A percentile compares a stretch with the other conserved stretches of the same genome.
phyloP scores from a whole-genome alignment of 345 rosid genomes.

The Atalantia buxifolia region DNA sequence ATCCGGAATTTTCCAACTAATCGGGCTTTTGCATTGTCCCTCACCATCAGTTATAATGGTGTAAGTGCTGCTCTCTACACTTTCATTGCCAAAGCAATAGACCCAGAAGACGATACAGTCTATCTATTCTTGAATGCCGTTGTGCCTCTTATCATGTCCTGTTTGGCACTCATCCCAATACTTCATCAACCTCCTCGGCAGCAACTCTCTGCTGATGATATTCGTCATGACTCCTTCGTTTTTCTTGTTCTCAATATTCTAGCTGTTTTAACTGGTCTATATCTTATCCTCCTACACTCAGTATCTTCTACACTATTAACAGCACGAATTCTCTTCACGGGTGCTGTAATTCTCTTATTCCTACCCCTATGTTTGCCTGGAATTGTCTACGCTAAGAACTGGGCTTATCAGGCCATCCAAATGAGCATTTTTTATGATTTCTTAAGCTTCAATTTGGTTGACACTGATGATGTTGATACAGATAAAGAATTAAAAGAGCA shows the following conservation, averaged over 20 bases:
- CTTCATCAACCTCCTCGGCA: constrained; percentile 45
- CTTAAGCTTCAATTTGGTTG: constrained; percentile 42
- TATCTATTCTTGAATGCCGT: constrained; percentile 63
- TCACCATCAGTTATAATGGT: constrained; percentile 72
- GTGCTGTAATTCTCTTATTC: constrained; percentile 47
- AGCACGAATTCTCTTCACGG: constrained; percentile 49
- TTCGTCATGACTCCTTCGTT: constrained; percentile 37
- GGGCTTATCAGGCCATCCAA: constrained; percentile 29
- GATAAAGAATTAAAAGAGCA: constrained; percentile 37
- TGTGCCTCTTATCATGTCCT: constrained; percentile 49
- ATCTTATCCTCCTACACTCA: constrained; percentile 57
- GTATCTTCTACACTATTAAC: constrained; percentile 26
- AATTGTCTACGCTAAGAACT: constrained; percentile 46
- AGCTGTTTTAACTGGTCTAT: constrained; percentile 64
- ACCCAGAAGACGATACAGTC: constrained; percentile 35
- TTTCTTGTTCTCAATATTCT: constrained; percentile 51
- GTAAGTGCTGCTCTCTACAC: constrained; percentile 75
- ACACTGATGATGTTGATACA: constrained; percentile 47
- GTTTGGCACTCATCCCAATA: constrained; percentile 49
- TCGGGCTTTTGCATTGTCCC: constrained; percentile 67
- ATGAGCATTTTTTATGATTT: constrained; percentile 15
- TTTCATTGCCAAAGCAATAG: constrained; percentile 57
- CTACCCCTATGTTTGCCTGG: constrained; percentile 67
- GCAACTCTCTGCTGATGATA: constrained; percentile 24
- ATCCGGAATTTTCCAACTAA: constrained; percentile 61